phyloP scores from a whole-genome alignment of 2,329 filamentous ascomycete genomes.

The Sarocladium strictum region DNA sequence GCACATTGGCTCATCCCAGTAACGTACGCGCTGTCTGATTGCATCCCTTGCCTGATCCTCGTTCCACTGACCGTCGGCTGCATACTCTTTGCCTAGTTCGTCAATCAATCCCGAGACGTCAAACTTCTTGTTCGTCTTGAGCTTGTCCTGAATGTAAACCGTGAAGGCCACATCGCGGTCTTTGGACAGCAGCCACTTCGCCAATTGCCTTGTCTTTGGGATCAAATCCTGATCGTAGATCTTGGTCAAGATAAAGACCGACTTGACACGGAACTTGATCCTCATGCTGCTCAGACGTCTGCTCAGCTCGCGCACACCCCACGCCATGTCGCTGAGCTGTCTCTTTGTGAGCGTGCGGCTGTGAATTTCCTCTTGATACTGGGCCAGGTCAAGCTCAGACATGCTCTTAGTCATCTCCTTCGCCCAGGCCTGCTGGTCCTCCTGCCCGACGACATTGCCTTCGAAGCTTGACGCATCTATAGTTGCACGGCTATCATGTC shows the following conservation, averaged over 20 bases:
- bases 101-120: conserved; percentile 62
- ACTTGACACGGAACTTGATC: conserved; percentile 73
- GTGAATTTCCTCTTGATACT: conserved; percentile 33
- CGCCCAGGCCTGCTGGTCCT: conserved; percentile 52
- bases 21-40: conserved; percentile 56
- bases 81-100: conserved; percentile 46
- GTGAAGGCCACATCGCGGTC: conserved; percentile 63
- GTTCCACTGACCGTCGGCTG: conserved; percentile 27
- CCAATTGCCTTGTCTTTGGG: conserved; percentile 67
- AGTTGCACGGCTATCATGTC: conserved; percentile 16
- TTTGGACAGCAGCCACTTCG: conserved; percentile 72
- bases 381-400: conserved; percentile 33
- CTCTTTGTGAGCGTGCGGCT: conserved; percentile 86
- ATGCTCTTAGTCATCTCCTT: conserved; percentile 37
- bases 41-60: conserved; percentile 28
- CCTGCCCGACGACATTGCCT: conserved; percentile 41
- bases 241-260: conserved; percentile 86
- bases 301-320: conserved; percentile 86
- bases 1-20: conserved; percentile 80
- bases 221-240: conserved; percentile 81
- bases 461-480: conserved; percentile 36
- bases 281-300: conserved; percentile 79
- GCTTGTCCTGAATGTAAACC: conserved; percentile 76
- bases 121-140: conserved; percentile 68
- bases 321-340: conserved; percentile 93